Evolutionary conservation across 371 early-diverging fungal species (phyloP).

Genomic region (Rhizopus sp.): DNA sequence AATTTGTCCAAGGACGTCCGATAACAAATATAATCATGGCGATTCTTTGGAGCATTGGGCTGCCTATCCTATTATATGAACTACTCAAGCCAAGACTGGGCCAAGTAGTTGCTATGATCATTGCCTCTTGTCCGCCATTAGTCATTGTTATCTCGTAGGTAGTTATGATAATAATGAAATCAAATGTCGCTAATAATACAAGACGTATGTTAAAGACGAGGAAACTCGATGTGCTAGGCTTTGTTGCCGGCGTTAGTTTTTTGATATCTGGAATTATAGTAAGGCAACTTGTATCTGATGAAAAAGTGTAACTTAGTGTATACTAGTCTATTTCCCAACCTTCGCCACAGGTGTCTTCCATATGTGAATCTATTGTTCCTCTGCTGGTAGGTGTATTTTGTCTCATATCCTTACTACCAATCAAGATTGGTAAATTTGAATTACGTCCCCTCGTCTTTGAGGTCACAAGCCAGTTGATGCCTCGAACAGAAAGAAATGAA

Average conservation of each 20-base stretch:
- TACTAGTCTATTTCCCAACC: constrained; percentile 48
- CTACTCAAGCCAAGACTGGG: constrained; percentile 31
- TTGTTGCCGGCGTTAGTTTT: constrained; percentile 36
- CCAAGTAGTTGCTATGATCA: constrained; percentile 43
- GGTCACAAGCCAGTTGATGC: constrained; percentile 48
- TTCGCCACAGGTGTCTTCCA: constrained; percentile 28
- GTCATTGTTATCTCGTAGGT: constrained; percentile 32
- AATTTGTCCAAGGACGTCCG: constrained; percentile 35
- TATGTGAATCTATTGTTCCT: constrained; percentile 42
- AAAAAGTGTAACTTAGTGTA: neutral
- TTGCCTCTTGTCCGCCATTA: constrained; percentile 38
- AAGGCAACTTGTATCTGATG: constrained; percentile 6
- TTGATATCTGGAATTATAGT: constrained; percentile 37
- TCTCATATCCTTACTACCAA: constrained; percentile 39
- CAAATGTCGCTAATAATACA: neutral
- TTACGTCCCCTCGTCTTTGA: constrained; percentile 43
- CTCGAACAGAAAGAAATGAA: constrained; percentile 26
- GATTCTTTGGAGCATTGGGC: constrained; percentile 40
- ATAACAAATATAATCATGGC: constrained; percentile 38
- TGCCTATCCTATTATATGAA: constrained; percentile 39
- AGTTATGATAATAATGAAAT: neutral
- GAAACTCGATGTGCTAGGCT: constrained; percentile 27
- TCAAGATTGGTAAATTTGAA: constrained; percentile 33
- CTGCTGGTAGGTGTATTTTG: constrained; percentile 42
- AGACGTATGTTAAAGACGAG: constrained; percentile 30